Evolutionary conservation across 352 stramenopile species (phyloP).

Genomic region (Pythium biforme): DNA sequence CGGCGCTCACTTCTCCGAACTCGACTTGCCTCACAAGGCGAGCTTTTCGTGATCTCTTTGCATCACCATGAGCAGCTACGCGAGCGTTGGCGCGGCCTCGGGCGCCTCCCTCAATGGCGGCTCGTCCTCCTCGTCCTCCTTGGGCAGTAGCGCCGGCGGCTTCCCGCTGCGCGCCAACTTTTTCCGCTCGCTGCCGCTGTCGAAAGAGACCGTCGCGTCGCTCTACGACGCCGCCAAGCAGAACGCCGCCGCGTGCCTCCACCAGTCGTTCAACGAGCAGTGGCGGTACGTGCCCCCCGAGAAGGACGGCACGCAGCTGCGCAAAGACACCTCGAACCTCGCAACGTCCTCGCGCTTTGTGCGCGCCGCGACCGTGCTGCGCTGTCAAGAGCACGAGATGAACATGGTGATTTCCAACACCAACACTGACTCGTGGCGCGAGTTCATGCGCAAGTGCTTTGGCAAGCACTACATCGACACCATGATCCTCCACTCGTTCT

Average conservation of each 20-base stretch:
- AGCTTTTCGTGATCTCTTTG: not conserved
- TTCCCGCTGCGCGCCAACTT: slow-evolving; percentile 74
- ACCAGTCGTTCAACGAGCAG: slow-evolving; percentile 76
- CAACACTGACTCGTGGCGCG: slow-evolving; percentile 67
- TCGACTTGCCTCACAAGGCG: slow-evolving; percentile 16
- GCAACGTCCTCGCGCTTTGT: slow-evolving; percentile 61
- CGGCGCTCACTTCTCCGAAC: slow-evolving; percentile 22
- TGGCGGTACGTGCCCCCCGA: slow-evolving; percentile 79
- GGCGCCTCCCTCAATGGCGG: not conserved
- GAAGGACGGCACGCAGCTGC: slow-evolving; percentile 77
- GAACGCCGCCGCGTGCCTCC: slow-evolving; percentile 57
- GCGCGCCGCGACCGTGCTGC: slow-evolving; percentile 63
- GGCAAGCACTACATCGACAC: slow-evolving; percentile 74
- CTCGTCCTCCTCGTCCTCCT: slow-evolving; percentile 4
- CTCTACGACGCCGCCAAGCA: slow-evolving; percentile 52
- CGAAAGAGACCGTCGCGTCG: slow-evolving; percentile 51
- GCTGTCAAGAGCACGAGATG: slow-evolving; percentile 74
- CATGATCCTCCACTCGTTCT: slow-evolving; percentile 69
- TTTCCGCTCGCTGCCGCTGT: slow-evolving; percentile 66
- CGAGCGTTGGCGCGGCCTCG: not conserved
- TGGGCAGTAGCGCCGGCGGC: slow-evolving; percentile 22
- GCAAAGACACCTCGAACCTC: slow-evolving; percentile 83
- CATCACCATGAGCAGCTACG: slow-evolving; percentile 22
- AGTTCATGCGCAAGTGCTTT: slow-evolving; percentile 76
- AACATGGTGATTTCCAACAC: slow-evolving; percentile 71